These are phyloP conservation scores for Dipodascopsis tothii DNA, from an alignment of 805 yeast genomes.

Conservation along the genomic window DNA sequence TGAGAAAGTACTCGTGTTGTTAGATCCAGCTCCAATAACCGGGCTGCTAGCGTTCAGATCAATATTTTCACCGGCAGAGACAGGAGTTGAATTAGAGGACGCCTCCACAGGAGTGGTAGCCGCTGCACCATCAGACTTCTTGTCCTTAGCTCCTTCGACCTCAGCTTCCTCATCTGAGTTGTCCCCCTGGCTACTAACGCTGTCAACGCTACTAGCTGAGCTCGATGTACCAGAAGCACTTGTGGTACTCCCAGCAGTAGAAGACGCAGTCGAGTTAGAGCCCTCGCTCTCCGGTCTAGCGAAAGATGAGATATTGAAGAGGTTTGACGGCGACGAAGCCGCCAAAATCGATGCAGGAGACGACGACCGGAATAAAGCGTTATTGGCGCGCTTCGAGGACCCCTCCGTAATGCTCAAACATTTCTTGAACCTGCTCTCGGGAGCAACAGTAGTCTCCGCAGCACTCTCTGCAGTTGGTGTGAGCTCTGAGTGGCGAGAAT, in stretches of 20 bases:
- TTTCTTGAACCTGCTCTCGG: too few relatives aligned
- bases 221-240: background rate
- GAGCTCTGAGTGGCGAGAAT: background rate
- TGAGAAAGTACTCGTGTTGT: background rate
- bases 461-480: background rate
- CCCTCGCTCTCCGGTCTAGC: background rate
- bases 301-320: background rate
- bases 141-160: too few relatives aligned
- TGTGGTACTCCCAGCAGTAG: background rate
- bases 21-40: background rate
- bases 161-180: background rate
- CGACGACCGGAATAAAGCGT: background rate
- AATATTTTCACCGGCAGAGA: too few relatives aligned
- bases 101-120: too few relatives aligned
- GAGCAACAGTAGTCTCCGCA: background rate
- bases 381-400: too few relatives aligned
- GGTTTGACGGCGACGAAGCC: too few relatives aligned
- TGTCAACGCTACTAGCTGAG: background rate
- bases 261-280: too few relatives aligned
- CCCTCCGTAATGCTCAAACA: too few relatives aligned
- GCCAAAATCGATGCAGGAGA: constrained; percentile 1
- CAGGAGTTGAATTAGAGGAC: too few relatives aligned
- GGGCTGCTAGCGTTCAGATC: too few relatives aligned
- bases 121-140: too few relatives aligned
- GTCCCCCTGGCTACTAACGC: background rate